A percentile compares a stretch with the other conserved stretches of the same genome.
Evolutionary conservation across 2,329 filamentous ascomycete species (phyloP).

Genomic region (Epichloe scottii): DNA sequence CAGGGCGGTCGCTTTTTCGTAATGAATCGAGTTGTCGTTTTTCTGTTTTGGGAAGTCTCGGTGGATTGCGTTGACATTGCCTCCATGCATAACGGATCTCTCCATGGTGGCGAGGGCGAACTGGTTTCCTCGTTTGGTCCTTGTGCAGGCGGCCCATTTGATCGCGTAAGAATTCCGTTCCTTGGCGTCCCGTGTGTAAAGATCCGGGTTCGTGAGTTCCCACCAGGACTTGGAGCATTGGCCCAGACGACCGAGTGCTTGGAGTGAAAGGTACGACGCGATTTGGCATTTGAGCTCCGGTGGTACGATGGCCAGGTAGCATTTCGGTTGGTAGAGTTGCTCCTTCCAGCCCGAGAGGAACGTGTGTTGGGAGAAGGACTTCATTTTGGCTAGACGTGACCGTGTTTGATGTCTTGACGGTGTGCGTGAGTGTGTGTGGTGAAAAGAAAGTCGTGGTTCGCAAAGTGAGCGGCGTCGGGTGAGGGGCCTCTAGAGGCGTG

Average conservation of each 20-base stretch:
- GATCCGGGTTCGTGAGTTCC: neutral
- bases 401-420: neutral
- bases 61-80: constrained; percentile 1
- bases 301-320: neutral
- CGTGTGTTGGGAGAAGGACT: constrained; percentile 21
- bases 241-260: neutral
- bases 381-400: constrained; percentile 14
- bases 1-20: neutral
- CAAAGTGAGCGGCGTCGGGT: neutral
- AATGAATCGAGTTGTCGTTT: too few species aligned
- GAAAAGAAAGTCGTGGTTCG: neutral
- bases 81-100: neutral
- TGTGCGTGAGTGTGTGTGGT: neutral
- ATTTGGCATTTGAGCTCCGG: neutral
- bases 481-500: neutral
- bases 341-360: neutral
- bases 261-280: neutral
- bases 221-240: neutral
- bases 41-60: neutral
- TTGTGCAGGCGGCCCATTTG: neutral
- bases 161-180: constrained; percentile 1
- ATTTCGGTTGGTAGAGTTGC: neutral
- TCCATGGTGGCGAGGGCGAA: neutral
- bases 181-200: neutral
- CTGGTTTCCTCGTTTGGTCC: neutral